Conservation (phyloP, 177 flowering plant genomes). For the Tripterygium wilfordii region DNA sequence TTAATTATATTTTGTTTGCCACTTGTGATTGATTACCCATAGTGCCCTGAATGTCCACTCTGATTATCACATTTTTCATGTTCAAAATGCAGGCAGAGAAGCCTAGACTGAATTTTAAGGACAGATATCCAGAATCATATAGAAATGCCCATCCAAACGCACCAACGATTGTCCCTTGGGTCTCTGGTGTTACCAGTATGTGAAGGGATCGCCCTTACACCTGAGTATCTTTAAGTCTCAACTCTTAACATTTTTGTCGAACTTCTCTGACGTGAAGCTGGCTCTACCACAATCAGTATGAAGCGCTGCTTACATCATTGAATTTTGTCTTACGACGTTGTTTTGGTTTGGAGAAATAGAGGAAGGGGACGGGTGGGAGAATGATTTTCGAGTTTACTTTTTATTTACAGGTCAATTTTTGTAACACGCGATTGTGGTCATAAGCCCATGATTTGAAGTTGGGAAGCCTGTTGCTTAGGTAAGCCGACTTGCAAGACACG, state of each 20-base stretch:
- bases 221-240: too few relatives aligned
- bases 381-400: too few relatives aligned
- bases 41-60: background rate
- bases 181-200: slow-evolving; percentile 60
- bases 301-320: background rate
- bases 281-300: background rate
- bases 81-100: slow-evolving; percentile 55
- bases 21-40: too few relatives aligned
- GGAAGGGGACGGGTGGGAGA: too few relatives aligned
- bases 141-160: slow-evolving; percentile 71
- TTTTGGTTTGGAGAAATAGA: background rate
- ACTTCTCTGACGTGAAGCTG: background rate
- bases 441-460: too few relatives aligned
- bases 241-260: too few relatives aligned
- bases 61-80: background rate
- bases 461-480: too few relatives aligned
- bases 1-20: too few relatives aligned
- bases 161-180: slow-evolving; percentile 81
- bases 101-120: slow-evolving; percentile 63
- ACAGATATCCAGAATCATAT: slow-evolving; percentile 68
- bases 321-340: background rate
- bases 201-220: slow-evolving; percentile 20
- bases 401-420: too few relatives aligned
- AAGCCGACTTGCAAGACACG: too few relatives aligned
- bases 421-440: too few relatives aligned